Percentiles rank a stretch among this genome's conserved stretches.
These are phyloP conservation scores for Colletotrichum nymphaeae DNA, from an alignment of 2,329 filamentous ascomycete genomes.

Conservation along the genomic window DNA sequence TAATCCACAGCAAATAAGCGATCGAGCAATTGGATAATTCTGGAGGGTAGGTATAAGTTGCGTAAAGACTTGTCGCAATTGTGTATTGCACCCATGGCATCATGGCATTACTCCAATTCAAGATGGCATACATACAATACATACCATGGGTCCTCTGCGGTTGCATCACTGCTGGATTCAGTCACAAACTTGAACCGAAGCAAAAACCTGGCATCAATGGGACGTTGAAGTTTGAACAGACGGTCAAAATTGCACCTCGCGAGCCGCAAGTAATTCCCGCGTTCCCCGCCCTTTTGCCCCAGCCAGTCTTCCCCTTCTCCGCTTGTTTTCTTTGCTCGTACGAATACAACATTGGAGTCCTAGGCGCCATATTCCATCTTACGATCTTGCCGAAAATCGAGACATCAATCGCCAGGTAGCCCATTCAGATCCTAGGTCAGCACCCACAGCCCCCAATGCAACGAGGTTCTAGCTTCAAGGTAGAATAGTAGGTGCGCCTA, in stretches of 20 bases:
- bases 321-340: not conserved
- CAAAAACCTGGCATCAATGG: not conserved
- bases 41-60: not conserved
- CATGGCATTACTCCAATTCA: not conserved
- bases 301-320: not conserved
- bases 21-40: not conserved
- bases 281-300: not conserved
- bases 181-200: not conserved
- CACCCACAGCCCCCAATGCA: not conserved
- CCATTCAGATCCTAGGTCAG: not conserved
- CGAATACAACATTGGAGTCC: not conserved
- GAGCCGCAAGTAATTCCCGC: not conserved
- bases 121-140: not conserved
- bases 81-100: not conserved
- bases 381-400: not conserved
- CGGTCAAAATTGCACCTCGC: not conserved
- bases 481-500: not conserved
- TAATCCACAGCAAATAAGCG: not conserved
- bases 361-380: not conserved
- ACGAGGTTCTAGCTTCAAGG: not conserved
- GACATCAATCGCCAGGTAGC: not conserved
- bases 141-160: not conserved
- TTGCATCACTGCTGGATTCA: slow-evolving; percentile 1
- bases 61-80: not conserved
- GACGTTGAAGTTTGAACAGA: no score